Evolutionary conservation across 2,329 filamentous ascomycete species (phyloP), one percentile per base, ranked within the genome.

Genomic region (Nothomitra cinnamomea): DNA sequence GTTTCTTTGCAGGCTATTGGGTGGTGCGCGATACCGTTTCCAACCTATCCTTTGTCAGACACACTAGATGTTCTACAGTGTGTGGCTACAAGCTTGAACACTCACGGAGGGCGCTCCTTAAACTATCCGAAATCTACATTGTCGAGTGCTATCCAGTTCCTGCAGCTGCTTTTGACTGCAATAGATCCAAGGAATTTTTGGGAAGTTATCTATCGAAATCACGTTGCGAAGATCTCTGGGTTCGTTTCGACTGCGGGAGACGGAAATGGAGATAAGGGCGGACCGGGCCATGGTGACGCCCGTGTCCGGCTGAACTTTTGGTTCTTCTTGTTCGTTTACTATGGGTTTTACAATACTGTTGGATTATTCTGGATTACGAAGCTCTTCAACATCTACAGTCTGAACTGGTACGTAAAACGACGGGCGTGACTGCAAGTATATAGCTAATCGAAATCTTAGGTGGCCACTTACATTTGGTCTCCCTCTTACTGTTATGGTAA

Each of bases 341-440:
- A 84, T 63, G 78, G 79, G 54, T 76, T 82, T 59, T 84, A 84
- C 65, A 83, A 80, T 62, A 61, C 83, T 22, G 81, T 78, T 3
- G 80, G 80, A 1, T 66, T 84, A 59, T 75, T 82, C 56, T 84
- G 80, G 79, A 82, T 84, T 62, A 84, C 80, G 49, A 83, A 83
- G 61, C 74, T 83, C 3, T 84, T 84, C 64, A 84, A 84, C 60
- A 71, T 84, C 21, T 84, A 84, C 69, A 79, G 76, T 57, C 69
- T 84, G 54, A 84, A 84, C 66, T 84, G 80, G 80, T 66, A 53
- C 32, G 52, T 53, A 12, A 35, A 22, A 13, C n/a, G 17, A 22
- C 36, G 3, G 32, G 19, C 8, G 43, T 19, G 13, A 8, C 47
- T 24, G 19, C 21, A 13, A 21, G 13, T 5, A 22, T 38, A 24